Conservation (phyloP, 495 filamentous ascomycete species). For the Arthonia radiata region DNA sequence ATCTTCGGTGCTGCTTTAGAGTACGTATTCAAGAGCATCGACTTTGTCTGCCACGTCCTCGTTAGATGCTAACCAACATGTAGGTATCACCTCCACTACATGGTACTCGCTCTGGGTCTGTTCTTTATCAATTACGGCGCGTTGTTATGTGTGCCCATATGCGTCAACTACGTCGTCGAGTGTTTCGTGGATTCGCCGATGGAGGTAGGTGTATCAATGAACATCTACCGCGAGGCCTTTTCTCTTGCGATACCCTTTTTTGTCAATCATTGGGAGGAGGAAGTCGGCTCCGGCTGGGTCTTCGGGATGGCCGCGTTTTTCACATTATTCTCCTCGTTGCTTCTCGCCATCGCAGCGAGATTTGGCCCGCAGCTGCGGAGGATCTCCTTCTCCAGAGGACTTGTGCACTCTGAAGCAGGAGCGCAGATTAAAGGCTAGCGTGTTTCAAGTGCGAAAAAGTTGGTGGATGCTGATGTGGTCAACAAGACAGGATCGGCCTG, state of each 20-base stretch:
- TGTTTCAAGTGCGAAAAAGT: too few relatives aligned
- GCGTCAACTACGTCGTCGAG: conserved; percentile 25
- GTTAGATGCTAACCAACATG: too few relatives aligned
- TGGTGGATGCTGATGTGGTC: too few relatives aligned
- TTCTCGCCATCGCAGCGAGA: conserved; percentile 12
- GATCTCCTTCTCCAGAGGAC: too few relatives aligned
- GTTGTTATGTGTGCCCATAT: conserved; percentile 17
- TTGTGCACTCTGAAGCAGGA: too few relatives aligned
- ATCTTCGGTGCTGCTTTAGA: conserved; percentile 23
- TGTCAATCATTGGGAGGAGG: conserved; percentile 20
- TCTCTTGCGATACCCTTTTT: conserved; percentile 24
- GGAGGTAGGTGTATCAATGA: conserved; percentile 18
- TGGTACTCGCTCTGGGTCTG: conserved; percentile 20
- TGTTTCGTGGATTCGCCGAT: conserved; percentile 18
- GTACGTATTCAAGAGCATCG: too few relatives aligned
- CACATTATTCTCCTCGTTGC: conserved; percentile 15
- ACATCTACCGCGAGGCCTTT: conserved; percentile 18
- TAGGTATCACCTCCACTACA: conserved; percentile 23
- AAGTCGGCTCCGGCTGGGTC: conserved; percentile 23
- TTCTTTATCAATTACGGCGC: conserved; percentile 21
- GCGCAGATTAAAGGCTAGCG: too few relatives aligned
- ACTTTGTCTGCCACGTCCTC: too few relatives aligned
- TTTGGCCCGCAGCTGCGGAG: too few relatives aligned
- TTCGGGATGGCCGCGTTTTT: conserved; percentile 28
- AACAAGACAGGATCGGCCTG: too few relatives aligned